Evolutionary conservation across 2,329 filamentous ascomycete species (phyloP).

Genomic region (Claviceps cyperi): DNA sequence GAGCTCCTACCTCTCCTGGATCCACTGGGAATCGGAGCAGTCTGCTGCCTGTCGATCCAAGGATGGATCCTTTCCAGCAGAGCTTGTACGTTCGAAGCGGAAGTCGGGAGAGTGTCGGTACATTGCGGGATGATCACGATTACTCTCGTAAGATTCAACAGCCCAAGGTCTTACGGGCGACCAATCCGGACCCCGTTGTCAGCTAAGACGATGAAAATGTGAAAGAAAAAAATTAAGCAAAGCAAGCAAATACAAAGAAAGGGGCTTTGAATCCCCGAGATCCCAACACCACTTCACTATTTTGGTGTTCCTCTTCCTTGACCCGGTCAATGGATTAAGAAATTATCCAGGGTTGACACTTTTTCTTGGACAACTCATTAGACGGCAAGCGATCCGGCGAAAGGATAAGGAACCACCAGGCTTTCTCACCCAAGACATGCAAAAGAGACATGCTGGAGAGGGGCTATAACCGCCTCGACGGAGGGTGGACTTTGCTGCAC

Average conservation of each 20-base stretch:
- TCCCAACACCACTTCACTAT: too few relatives aligned
- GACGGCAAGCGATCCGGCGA: slow-evolving; percentile 15
- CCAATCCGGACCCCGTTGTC: slow-evolving; percentile 41
- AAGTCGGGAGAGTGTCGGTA: slow-evolving; percentile 49
- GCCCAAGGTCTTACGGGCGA: slow-evolving; percentile 44
- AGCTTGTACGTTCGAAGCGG: slow-evolving; percentile 43
- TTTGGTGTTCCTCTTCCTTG: not conserved
- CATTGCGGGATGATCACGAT: slow-evolving; percentile 49
- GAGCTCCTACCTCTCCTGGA: slow-evolving; percentile 17
- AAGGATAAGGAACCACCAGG: slow-evolving; percentile 17
- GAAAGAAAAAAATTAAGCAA: not conserved
- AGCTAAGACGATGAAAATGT: not conserved
- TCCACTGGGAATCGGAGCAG: slow-evolving; percentile 36
- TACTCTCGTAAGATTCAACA: slow-evolving; percentile 46
- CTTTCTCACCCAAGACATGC: slow-evolving; percentile 6
- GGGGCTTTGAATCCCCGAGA: too few relatives aligned
- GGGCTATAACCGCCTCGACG: too few relatives aligned
- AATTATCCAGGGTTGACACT: not conserved
- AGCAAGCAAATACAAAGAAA: not conserved
- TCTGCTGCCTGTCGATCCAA: slow-evolving; percentile 43
- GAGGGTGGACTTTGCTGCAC: slow-evolving; percentile 2
- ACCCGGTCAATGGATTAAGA: not conserved
- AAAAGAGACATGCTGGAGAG: not conserved
- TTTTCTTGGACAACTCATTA: slow-evolving; percentile 12
- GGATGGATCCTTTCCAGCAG: slow-evolving; percentile 46